These are phyloP conservation scores for Cladosporium oxysporum DNA, from an alignment of 2,329 filamentous ascomycete species.

Conservation along the genomic window DNA sequence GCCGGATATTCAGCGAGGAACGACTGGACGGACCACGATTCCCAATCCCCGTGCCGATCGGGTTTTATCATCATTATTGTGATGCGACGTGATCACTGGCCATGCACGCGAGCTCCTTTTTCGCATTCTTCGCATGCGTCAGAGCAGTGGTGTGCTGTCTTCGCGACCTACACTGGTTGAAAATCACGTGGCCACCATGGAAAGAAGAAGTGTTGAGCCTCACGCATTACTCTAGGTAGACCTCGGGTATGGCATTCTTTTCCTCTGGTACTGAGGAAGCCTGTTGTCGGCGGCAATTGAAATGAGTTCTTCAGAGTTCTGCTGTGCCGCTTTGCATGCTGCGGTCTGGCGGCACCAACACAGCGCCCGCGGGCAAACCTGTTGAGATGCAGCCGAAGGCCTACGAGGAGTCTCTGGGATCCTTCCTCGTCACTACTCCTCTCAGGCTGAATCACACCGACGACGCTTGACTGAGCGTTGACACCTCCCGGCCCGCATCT, in stretches of 20 bases:
- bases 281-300: constrained; percentile 3
- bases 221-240: not conserved
- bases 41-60: constrained; percentile 3
- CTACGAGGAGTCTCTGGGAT: not conserved
- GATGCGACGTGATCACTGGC: not conserved
- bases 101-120: not conserved
- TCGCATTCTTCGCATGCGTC: not conserved
- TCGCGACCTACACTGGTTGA: not conserved
- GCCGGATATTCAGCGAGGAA: not conserved
- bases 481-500: not conserved
- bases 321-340: constrained; percentile 3
- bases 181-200: not conserved
- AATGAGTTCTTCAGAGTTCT: not conserved
- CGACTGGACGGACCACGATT: not conserved
- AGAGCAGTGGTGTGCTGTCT: not conserved
- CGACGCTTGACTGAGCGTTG: not conserved
- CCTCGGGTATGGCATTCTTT: not conserved
- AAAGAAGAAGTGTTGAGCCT: not conserved
- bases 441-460: not conserved
- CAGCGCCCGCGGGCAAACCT: not conserved
- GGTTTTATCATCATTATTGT: not conserved
- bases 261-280: not conserved
- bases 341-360: not conserved
- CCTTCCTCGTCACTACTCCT: not conserved
- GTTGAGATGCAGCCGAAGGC: not conserved